phyloP scores from a whole-genome alignment of 495 filamentous ascomycete genomes.

The Trichoderma asperelloides region DNA sequence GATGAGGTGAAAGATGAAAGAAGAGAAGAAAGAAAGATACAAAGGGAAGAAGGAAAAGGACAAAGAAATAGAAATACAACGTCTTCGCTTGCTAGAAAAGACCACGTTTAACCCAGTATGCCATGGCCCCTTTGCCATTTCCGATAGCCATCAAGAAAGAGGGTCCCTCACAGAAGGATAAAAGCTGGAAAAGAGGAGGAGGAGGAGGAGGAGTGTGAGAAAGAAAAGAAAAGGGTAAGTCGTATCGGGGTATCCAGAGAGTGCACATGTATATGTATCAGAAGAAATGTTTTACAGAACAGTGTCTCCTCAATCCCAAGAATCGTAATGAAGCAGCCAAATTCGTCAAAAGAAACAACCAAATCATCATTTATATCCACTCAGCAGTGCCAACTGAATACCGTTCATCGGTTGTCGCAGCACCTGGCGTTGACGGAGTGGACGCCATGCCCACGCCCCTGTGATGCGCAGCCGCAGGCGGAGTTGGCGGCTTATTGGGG shows the following conservation, averaged over 20 bases:
- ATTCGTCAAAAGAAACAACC: neutral
- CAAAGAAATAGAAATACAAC: neutral
- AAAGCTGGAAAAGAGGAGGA: neutral
- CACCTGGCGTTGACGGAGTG: neutral
- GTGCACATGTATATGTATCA: neutral
- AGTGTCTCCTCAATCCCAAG: neutral
- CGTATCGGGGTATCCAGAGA: neutral
- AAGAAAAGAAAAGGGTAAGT: neutral
- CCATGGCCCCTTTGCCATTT: neutral
- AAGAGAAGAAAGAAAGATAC: neutral
- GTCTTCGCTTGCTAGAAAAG: neutral
- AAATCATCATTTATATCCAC: neutral
- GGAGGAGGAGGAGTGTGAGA: neutral
- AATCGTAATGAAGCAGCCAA: neutral
- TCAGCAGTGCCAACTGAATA: neutral
- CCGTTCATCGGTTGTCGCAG: neutral
- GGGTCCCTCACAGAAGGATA: neutral
- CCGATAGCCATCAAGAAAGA: neutral
- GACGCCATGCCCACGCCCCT: neutral
- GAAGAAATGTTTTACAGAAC: no score
- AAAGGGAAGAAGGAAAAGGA: neutral
- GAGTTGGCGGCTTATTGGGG: constrained; percentile 18
- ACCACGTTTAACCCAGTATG: neutral
- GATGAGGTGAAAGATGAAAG: neutral
- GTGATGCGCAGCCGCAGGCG: neutral